phyloP scores from a whole-genome alignment of 2,329 filamentous ascomycete genomes.

The Pyrenophora graminea region DNA sequence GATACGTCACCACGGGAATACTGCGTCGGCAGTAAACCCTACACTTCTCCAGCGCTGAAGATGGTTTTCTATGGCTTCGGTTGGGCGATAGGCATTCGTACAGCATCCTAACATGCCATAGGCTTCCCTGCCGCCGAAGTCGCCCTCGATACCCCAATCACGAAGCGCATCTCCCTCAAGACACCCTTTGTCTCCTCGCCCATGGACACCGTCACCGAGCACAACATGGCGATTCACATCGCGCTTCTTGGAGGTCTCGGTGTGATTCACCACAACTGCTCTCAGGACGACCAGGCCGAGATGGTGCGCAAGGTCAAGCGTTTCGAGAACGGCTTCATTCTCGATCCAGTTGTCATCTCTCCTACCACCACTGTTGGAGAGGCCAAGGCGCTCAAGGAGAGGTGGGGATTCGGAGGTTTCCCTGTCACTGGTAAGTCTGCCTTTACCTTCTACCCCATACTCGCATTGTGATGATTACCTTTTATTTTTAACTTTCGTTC shows the following conservation, averaged over 20 bases:
- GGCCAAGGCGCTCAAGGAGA: constrained; percentile 90
- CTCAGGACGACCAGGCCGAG: constrained; percentile 93
- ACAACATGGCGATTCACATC: constrained; percentile 99
- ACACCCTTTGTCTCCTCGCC: constrained; percentile 96
- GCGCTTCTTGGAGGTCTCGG: constrained; percentile 84
- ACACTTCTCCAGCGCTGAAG: neutral
- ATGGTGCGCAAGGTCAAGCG: constrained; percentile 99
- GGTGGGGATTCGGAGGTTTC: constrained; percentile 98
- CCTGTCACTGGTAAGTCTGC: constrained; percentile 87
- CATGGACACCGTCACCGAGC: constrained; percentile 99
- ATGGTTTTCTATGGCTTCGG: neutral
- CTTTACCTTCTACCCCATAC: constrained; percentile 12
- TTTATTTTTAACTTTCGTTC: constrained; percentile 98
- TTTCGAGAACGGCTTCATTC: constrained; percentile 98
- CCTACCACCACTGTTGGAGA: constrained; percentile 87
- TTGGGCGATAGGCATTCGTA: neutral
- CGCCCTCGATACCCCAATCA: constrained; percentile 84
- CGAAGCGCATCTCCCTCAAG: constrained; percentile 94
- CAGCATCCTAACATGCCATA: constrained; percentile 33
- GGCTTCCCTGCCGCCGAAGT: constrained; percentile 92
- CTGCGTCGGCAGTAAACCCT: no score
- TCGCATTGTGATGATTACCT: constrained; percentile 73
- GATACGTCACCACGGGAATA: no score
- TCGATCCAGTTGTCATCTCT: constrained; percentile 90
- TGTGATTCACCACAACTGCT: constrained; percentile 99